phyloP scores from a whole-genome alignment of 2,329 filamentous ascomycete species.

The Parafenestella ontariensis region DNA sequence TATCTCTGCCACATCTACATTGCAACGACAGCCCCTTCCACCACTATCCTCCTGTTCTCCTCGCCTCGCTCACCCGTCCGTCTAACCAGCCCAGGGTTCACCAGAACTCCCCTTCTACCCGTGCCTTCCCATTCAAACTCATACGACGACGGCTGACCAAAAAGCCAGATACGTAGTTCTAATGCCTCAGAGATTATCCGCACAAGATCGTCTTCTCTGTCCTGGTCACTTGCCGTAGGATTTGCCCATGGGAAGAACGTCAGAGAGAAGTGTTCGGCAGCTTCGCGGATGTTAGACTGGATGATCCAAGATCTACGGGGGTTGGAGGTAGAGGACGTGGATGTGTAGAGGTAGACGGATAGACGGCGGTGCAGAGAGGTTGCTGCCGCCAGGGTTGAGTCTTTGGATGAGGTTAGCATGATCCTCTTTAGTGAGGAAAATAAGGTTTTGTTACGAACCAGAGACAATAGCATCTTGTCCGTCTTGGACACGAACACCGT shows the following conservation, averaged over 20 bases:
- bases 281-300: constrained; percentile 36
- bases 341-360: constrained; percentile 34
- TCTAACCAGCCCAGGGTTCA: constrained; percentile 31
- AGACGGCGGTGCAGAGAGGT: constrained; percentile 37
- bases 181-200: constrained; percentile 33
- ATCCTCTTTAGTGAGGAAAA: not conserved
- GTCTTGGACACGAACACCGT: constrained; percentile 3
- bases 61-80: constrained; percentile 8
- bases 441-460: constrained; percentile 3
- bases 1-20: not conserved
- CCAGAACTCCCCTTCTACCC: constrained; percentile 28
- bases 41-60: constrained; percentile 3
- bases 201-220: constrained; percentile 38
- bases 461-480: not conserved
- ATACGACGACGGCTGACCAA: constrained; percentile 33
- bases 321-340: constrained; percentile 3
- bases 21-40: constrained; percentile 15
- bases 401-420: constrained; percentile 7
- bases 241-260: constrained; percentile 47
- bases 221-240: constrained; percentile 32
- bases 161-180: constrained; percentile 39
- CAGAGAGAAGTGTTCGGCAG: constrained; percentile 44
- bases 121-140: constrained; percentile 37
- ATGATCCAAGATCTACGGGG: constrained; percentile 7
- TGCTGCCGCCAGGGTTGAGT: constrained; percentile 16